Conservation (phyloP, 805 yeast genomes). For the Saccharomycopsis sp. region DNA sequence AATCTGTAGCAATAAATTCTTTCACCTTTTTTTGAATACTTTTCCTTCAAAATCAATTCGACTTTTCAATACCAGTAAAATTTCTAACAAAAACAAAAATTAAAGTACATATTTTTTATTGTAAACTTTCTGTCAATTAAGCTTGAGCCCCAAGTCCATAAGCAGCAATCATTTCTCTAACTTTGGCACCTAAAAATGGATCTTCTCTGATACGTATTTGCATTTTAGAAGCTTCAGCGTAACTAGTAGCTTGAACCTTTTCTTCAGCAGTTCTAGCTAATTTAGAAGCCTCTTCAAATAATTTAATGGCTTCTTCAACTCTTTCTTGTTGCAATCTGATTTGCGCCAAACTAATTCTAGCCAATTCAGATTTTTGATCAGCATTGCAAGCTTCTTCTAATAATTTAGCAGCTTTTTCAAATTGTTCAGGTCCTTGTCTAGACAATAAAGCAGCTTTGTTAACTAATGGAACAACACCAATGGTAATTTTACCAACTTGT, state of each 20-base stretch:
- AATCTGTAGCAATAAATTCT: no score
- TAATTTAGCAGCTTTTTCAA: constrained; percentile 54
- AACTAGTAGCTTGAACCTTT: constrained; percentile 82
- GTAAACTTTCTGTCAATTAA: no score
- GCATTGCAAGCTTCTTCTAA: constrained; percentile 69
- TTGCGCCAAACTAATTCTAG: constrained; percentile 88
- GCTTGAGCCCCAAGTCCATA: no score
- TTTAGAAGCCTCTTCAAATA: constrained; percentile 76
- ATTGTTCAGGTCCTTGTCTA: constrained; percentile 40
- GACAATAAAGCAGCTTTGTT: constrained; percentile 77
- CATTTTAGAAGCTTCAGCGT: constrained; percentile 88
- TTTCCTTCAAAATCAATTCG: no score
- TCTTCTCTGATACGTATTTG: constrained; percentile 74
- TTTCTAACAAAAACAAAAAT: no score
- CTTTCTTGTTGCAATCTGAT: constrained; percentile 76
- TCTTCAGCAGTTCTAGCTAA: constrained; percentile 82
- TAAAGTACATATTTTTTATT: no score
- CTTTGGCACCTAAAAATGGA: constrained; percentile 55
- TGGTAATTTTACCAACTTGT: constrained; percentile 56
- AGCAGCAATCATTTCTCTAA: constrained; percentile 37
- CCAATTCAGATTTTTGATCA: constrained; percentile 87
- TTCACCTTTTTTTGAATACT: no score
- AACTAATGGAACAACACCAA: constrained; percentile 84
- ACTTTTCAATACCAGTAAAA: no score
- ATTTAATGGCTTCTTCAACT: constrained; percentile 70